A percentile compares a stretch with the other conserved stretches of the same genome.
These are phyloP conservation scores for Triticum monococcum DNA, from an alignment of 176 grass and related monocot species.

Conservation along the genomic window DNA sequence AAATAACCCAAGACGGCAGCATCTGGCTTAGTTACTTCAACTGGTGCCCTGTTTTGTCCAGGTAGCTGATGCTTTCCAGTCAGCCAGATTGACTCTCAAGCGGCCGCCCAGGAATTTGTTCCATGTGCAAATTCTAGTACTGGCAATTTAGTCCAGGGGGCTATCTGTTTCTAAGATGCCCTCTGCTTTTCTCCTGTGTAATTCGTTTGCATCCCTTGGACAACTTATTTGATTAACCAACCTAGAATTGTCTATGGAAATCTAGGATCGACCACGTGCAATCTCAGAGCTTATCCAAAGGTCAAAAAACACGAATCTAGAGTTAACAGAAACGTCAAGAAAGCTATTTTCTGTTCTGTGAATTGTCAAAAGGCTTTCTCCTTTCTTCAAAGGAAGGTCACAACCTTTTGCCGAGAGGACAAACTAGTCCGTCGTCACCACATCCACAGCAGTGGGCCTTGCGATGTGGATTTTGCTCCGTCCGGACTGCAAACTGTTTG, in stretches of 20 bases:
- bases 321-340: neutral
- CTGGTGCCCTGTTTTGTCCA: neutral
- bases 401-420: neutral
- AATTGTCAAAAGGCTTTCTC: neutral
- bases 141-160: no score
- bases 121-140: no score
- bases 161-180: no score
- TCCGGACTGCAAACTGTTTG: neutral
- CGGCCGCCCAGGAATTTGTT: neutral
- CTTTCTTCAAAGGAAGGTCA: neutral
- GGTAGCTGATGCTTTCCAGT: neutral
- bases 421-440: neutral
- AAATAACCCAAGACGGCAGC: constrained; percentile 6
- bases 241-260: no score
- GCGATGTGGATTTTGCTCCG: constrained; percentile 20
- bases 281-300: neutral
- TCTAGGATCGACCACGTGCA: no score
- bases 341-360: neutral
- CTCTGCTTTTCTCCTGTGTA: no score
- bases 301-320: neutral
- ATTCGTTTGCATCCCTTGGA: no score
- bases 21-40: constrained; percentile 1
- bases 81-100: constrained; percentile 9
- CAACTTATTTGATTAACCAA: no score
- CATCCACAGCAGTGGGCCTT: neutral